phyloP scores from a whole-genome alignment of 371 early-diverging fungal species.

The Mucor racemosus region DNA sequence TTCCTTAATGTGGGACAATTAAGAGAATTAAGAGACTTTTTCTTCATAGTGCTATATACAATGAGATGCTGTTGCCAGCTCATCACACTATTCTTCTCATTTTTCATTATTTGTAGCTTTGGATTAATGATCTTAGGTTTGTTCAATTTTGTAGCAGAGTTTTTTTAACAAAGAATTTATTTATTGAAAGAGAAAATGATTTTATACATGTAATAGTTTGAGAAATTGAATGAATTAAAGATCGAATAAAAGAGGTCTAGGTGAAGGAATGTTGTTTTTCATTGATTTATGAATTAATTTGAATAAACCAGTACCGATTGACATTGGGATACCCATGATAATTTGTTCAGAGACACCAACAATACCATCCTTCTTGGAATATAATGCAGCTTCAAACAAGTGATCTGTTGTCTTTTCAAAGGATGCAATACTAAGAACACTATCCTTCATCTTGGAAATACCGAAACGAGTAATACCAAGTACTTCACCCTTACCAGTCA shows the following conservation, averaged over 20 bases:
- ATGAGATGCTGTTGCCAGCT: no score
- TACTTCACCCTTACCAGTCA: constrained; percentile 99
- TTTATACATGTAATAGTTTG: no score
- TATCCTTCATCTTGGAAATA: constrained; percentile 98
- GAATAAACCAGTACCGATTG: constrained; percentile 97
- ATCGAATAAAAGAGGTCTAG: constrained; percentile 70
- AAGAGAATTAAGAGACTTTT: no score
- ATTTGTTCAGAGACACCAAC: constrained; percentile 99
- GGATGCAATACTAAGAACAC: constrained; percentile 99
- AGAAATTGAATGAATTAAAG: no score
- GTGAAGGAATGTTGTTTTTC: constrained; percentile 57
- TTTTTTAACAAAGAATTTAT: no score
- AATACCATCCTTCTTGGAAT: constrained; percentile 90
- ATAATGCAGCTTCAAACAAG: constrained; percentile 97
- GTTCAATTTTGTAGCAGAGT: no score
- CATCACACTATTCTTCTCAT: no score
- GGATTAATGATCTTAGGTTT: no score
- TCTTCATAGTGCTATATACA: no score
- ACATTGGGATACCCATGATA: constrained; percentile 98
- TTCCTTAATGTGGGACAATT: no score
- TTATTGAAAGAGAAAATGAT: no score
- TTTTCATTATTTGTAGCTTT: no score
- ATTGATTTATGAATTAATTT: constrained; percentile 79
- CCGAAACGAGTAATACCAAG: constrained; percentile 99
- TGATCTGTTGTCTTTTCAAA: constrained; percentile 99